Conservation (phyloP, 164 flowering plant species). For the Houttuynia cordata region DNA sequence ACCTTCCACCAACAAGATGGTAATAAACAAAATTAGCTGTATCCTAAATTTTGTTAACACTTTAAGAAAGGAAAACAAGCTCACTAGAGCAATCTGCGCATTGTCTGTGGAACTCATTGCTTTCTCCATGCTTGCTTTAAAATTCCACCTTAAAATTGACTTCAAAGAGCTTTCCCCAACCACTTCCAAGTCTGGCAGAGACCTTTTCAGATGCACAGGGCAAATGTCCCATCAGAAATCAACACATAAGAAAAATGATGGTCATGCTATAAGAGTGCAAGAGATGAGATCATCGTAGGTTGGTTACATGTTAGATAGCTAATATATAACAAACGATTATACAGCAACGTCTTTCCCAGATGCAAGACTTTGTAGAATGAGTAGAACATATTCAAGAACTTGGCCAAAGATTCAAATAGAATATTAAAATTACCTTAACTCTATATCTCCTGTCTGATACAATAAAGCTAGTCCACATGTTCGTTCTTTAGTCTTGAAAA, state of each 20-base stretch:
- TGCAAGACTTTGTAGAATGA: too few species aligned
- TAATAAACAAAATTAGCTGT: too few species aligned
- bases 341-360: neutral
- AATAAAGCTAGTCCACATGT: constrained; percentile 41
- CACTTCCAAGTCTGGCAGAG: constrained; percentile 58
- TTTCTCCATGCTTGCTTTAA: constrained; percentile 57
- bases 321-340: neutral
- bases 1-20: too few species aligned
- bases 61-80: constrained; percentile 1
- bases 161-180: constrained; percentile 45
- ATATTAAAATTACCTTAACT: constrained; percentile 35
- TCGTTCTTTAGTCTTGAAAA: constrained; percentile 29
- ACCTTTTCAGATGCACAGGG: constrained; percentile 27
- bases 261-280: neutral
- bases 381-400: too few species aligned
- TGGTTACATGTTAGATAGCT: neutral
- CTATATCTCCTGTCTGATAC: constrained; percentile 62
- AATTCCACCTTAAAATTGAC: constrained; percentile 73
- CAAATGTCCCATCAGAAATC: neutral
- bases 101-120: constrained; percentile 34
- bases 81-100: constrained; percentile 59
- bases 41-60: neutral
- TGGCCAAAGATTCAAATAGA: neutral
- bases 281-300: neutral
- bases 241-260: constrained; percentile 2